Base-by-base conservation (phyloP, 441 rosid genomes). In the Biscutella laevigata region DNA sequence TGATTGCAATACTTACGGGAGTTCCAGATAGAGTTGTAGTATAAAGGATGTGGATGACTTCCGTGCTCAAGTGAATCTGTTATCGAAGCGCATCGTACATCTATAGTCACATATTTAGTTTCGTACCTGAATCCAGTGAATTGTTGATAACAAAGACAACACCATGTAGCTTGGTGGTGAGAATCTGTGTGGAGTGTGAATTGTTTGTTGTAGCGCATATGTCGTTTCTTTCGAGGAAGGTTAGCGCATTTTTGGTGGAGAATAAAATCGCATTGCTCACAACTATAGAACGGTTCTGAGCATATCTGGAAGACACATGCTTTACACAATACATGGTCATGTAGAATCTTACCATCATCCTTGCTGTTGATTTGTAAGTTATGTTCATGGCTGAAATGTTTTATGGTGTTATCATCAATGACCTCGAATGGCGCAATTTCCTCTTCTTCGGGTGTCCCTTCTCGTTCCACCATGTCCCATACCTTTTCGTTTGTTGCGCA, bases 211-310 rank as follows among this genome's bases (percentile, higher is more conserved):
- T 2, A 0, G 27, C 13, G 0, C n/a, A 41, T 12, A 30, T 58
- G 10, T 0, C 28, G 54, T 14, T 30, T 68, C 9, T 35, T 37
- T 7, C 5, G 40, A 0, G 60, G 57, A 20, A 37, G 36, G 19
- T 68, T 53, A 9, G 59, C 60, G 14, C 68, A 68, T 22, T 25
- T 29, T 37, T 66, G n/a, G 11, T 68, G 68, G 12, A 61, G 51
- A 24, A 34, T 15, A 6, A 49, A 65, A n/a, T 21, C 17, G 4
- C 70, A 49, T 0, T 32, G 7, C 3, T 20, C 4, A 22, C 67
- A 67, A 16, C 34, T 14, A 29, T 54, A 67, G 37, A 54, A 61
- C 0, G 58, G 15, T 10, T 42, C 56, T 34, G 30, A 28, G 0
- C 2, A 30, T 9, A 59, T 48, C 5, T 37, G 48, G 10, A 28